Conservation (phyloP, 2,329 filamentous ascomycete species). For the Penicillium sp. region DNA sequence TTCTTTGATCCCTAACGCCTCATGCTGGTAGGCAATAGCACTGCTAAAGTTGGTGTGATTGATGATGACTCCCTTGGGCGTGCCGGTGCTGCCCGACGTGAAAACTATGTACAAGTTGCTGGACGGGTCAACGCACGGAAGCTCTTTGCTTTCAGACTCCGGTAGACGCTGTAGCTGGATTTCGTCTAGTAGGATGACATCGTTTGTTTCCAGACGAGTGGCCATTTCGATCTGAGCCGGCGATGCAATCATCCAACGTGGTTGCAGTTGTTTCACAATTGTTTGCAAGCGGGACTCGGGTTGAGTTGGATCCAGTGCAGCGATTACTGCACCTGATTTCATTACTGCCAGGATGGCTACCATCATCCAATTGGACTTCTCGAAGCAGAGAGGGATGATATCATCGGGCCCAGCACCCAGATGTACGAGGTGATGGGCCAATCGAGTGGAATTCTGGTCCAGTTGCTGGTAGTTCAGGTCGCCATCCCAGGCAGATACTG, state of each 20-base stretch:
- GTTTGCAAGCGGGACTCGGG: background rate
- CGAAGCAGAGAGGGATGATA: constrained; percentile 1
- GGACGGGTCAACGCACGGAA: background rate
- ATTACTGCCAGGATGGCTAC: constrained; percentile 7
- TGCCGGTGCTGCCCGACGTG: constrained; percentile 10
- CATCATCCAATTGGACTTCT: constrained; percentile 7
- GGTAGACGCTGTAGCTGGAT: background rate
- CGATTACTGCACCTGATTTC: constrained; percentile 4
- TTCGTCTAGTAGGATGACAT: background rate
- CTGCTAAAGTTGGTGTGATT: background rate
- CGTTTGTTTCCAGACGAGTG: background rate
- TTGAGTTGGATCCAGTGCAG: background rate
- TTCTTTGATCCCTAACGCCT: background rate
- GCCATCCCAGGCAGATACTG: constrained; percentile 1
- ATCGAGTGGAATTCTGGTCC: background rate
- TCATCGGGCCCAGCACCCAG: background rate
- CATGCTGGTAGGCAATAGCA: background rate
- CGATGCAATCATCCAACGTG: constrained; percentile 1
- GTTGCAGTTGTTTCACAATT: background rate
- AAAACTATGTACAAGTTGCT: constrained; percentile 1
- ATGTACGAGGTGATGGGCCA: background rate
- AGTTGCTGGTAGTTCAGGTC: constrained; percentile 8
- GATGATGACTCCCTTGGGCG: constrained; percentile 4
- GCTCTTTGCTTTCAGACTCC: background rate
- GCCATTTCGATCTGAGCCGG: background rate